A percentile compares a stretch with the other conserved stretches of the same genome.
Evolutionary conservation across 1,284 basidiomycete species (phyloP).

Genomic region (Lentinula novae-zelandiae): DNA sequence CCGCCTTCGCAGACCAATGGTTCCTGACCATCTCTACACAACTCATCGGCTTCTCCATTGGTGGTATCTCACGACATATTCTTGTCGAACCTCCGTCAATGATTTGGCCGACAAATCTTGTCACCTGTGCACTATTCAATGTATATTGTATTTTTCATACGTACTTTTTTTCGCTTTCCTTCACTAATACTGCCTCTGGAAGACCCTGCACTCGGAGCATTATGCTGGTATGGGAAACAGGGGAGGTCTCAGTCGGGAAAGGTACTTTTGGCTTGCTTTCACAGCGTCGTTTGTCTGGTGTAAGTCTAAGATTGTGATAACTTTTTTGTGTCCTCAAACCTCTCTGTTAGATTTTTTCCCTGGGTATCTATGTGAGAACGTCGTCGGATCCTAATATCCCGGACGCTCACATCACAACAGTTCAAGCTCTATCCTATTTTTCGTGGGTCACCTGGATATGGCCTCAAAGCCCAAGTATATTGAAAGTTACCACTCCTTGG

Average conservation of each 20-base stretch:
- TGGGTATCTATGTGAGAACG: conserved; percentile 59
- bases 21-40: conserved; percentile 71
- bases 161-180: neutral
- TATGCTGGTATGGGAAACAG: conserved; percentile 62
- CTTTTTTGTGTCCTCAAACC: conserved; percentile 22
- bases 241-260: conserved; percentile 69
- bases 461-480: conserved; percentile 34
- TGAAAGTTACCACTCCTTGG: conserved; percentile 17
- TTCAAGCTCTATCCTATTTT: conserved; percentile 60
- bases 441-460: conserved; percentile 55
- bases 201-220: conserved; percentile 47
- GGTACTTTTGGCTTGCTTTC: conserved; percentile 61
- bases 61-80: conserved; percentile 62
- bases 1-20: conserved; percentile 36
- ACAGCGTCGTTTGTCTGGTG: conserved; percentile 62
- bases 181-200: neutral
- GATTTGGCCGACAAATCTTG: conserved; percentile 80
- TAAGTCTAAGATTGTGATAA: conserved; percentile 34
- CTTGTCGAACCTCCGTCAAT: conserved; percentile 77
- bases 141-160: neutral
- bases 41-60: conserved; percentile 72
- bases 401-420: conserved; percentile 17
- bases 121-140: conserved; percentile 72
- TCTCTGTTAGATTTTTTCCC: conserved; percentile 43
- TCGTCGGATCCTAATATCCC: neutral